Evolutionary conservation across 371 early-diverging fungal species (phyloP).

Genomic region (Mortierella sp.): DNA sequence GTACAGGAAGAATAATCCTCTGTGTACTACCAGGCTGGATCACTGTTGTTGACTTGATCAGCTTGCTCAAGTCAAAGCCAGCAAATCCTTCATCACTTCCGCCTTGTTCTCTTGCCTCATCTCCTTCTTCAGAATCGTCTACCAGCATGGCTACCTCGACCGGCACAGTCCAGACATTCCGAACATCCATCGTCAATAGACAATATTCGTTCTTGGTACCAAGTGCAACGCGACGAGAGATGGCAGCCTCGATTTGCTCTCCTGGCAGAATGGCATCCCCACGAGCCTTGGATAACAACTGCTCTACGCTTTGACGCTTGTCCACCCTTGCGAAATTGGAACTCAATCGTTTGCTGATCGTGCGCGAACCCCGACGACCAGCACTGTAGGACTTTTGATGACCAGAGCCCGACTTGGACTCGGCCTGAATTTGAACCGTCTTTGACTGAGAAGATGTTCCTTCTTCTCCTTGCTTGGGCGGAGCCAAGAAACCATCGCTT

Average conservation of each 20-base stretch:
- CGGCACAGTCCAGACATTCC: constrained; percentile 77
- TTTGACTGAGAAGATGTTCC: constrained; percentile 2
- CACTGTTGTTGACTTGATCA: constrained; percentile 58
- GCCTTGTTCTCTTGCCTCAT: constrained; percentile 9
- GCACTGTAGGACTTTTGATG: constrained; percentile 17
- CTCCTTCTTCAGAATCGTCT: constrained; percentile 61
- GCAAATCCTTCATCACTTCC: not conserved
- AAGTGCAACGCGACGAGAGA: constrained; percentile 39
- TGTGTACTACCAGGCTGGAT: constrained; percentile 65
- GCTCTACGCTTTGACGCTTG: constrained; percentile 48
- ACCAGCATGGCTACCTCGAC: constrained; percentile 75
- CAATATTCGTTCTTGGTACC: constrained; percentile 69
- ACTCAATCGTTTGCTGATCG: constrained; percentile 43
- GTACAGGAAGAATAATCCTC: constrained; percentile 76
- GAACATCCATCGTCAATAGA: constrained; percentile 81
- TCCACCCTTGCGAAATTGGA: constrained; percentile 48
- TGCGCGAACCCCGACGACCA: constrained; percentile 51
- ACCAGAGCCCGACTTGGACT: not conserved
- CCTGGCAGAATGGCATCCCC: constrained; percentile 43
- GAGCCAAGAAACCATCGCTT: constrained; percentile 48
- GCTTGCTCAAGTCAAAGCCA: constrained; percentile 35
- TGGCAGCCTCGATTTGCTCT: constrained; percentile 47
- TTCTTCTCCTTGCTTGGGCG: constrained; percentile 15
- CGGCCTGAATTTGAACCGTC: constrained; percentile 17
- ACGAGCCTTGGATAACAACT: constrained; percentile 42